phyloP scores from a whole-genome alignment of 345 rosid genomes.

The Pistacia integerrima region DNA sequence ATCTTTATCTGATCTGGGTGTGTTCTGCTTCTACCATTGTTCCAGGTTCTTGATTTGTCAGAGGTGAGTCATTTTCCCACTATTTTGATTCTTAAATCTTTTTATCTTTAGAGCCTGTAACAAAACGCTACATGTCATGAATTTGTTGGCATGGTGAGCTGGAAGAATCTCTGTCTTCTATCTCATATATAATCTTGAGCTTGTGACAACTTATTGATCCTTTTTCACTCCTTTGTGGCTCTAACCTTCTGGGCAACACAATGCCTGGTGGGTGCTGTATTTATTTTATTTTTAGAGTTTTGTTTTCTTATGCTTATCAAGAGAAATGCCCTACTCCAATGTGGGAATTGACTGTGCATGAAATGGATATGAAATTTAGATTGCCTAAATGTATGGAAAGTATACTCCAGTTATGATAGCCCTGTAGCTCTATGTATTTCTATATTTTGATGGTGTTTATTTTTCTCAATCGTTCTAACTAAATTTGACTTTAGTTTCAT shows the following conservation, averaged over 20 bases:
- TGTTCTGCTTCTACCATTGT: constrained; percentile 35
- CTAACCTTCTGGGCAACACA: constrained; percentile 24
- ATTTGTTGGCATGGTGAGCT: constrained; percentile 38
- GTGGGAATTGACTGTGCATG: constrained; percentile 20
- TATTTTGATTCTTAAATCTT: constrained; percentile 28
- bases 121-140: constrained; percentile 29
- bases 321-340: constrained; percentile 15
- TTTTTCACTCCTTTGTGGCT: constrained; percentile 24
- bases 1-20: constrained; percentile 63
- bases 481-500: constrained; percentile 6
- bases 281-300: not conserved
- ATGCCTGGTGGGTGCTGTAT: constrained; percentile 47
- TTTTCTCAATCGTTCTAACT: not conserved
- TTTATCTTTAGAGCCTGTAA: constrained; percentile 25
- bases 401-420: not conserved
- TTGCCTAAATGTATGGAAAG: not conserved
- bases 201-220: constrained; percentile 15
- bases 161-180: constrained; percentile 30
- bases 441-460: not conserved
- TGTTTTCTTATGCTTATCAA: constrained; percentile 15
- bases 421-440: not conserved
- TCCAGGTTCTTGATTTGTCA: constrained; percentile 30
- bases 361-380: not conserved
- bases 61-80: constrained; percentile 49
- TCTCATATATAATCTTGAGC: constrained; percentile 18